Base-by-base conservation (phyloP, 2,329 filamentous ascomycete genomes). In the Xylaria sp. region DNA sequence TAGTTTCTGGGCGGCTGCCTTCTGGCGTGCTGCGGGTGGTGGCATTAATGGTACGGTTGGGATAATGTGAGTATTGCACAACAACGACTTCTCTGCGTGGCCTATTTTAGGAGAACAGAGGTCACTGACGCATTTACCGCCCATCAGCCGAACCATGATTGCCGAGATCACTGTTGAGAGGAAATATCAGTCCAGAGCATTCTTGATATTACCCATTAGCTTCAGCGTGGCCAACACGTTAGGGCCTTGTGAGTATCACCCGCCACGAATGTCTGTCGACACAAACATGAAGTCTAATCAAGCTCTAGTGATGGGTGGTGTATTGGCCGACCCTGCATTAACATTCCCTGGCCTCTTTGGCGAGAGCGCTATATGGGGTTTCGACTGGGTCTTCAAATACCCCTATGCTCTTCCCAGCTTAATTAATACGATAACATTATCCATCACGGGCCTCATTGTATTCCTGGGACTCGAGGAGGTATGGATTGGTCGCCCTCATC, bases 321-420 rank as follows among this genome's bases (percentile, higher is more conserved):
- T 91, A 56, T 80, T 93, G 31, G 90, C 91, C 17, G 88, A 93
- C 72, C 90, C 91, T 0, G 81, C 86, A 5, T 81, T 80, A 6
- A 89, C 81, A 10, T 87, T 92, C 73, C 90, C 90, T 0, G 77
- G 78, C 0, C 60, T 91, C 0, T 92, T 93, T 73, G 89, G 88
- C 0, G 83, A 86, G 3, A 84, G 82, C 0, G 87, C 87, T 0
- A 68, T 82, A 0, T 76, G 91, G 53, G 89, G 88, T 0, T 88
- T 89, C 1, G 79, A 83, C 68, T 92, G 90, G 88, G 87, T 91
- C 82, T 81, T 79, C 22, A 78, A 80, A 56, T 92, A 88, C 77
- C 90, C 90, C 0, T 93, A 90, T 78, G 89, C 89, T 1, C 79
- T 93, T 44, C 91, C 91, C 0, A 92, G 91, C 72, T 77, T 93